phyloP scores from a whole-genome alignment of 1,284 basidiomycete genomes.

The Cryptococcus deneoformans region DNA sequence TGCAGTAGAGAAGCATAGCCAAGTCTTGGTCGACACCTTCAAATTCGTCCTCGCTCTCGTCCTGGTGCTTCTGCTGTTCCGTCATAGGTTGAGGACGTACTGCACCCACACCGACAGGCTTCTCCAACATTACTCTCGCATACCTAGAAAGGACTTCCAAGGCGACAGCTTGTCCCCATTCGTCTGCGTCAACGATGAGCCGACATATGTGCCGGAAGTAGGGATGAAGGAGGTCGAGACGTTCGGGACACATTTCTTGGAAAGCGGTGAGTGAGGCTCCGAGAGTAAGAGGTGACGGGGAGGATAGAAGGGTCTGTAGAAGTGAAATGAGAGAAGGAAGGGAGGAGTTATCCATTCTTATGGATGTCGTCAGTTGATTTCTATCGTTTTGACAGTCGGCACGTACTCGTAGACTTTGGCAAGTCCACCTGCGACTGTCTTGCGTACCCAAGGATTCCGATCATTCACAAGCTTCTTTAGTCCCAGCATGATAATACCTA shows the following conservation, averaged over 20 bases:
- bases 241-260: conserved; percentile 73
- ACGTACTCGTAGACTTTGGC: conserved; percentile 75
- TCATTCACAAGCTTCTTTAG: conserved; percentile 90
- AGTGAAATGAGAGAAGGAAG: conserved; percentile 70
- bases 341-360: conserved; percentile 70
- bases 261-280: conserved; percentile 85
- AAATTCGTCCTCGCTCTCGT: conserved; percentile 44
- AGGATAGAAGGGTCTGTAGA: conserved; percentile 70
- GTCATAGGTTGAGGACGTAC: conserved; percentile 3
- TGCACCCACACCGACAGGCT: conserved; percentile 54
- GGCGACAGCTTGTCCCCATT: conserved; percentile 89
- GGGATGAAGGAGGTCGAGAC: conserved; percentile 80
- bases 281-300: conserved; percentile 82
- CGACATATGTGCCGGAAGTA: conserved; percentile 84
- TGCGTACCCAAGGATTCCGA: conserved; percentile 89
- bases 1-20: conserved; percentile 67
- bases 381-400: conserved; percentile 31
- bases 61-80: neutral
- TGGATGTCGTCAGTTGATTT: conserved; percentile 1
- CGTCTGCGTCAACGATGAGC: conserved; percentile 84
- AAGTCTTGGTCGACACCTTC: conserved; percentile 68
- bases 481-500: conserved; percentile 74
- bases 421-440: conserved; percentile 84
- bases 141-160: conserved; percentile 79
- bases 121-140: conserved; percentile 75